Base-by-base conservation (phyloP, 768 basidiomycete species). In the Mycena chlorophos region DNA sequence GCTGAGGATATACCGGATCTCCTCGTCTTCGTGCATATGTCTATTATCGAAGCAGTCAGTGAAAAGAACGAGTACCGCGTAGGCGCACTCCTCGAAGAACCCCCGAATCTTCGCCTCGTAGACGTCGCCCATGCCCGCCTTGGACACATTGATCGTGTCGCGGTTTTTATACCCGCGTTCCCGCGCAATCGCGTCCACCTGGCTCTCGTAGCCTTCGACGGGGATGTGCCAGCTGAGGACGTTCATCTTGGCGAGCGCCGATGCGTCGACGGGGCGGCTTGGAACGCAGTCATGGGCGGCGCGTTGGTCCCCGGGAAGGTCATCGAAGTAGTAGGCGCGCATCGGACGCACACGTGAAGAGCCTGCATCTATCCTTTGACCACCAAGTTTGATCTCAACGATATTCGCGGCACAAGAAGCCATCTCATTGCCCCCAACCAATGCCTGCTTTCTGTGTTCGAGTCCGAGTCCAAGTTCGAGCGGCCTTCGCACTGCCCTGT, bases 101-200 rank as follows among this genome's bases (percentile, higher is more conserved):
- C 48, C 31, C 31, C 17, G 10, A 17, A 34, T 34, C 31, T 34
- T 34, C 17, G 8, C 31, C 10, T 34, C 31, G 31, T 49, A 23
- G 25, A 55, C 31, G 16, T 49, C 54, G 16, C 48, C 54, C 26
- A 55, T 27, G 25, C 48, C 47, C 28, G 49, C 54, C 37, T 42
- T 34, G 8, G 54, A 55, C 3, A 55, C 49, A 26, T 26, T 25
- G 27, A 55, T 50, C 14, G 40, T 39, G 29, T 55, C 54, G 47
- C 49, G 54, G 20, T 55, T 49, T 27, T 55, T 49, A 48, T 40
- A 55, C 16, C 48, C 47, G 12, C 49, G 47, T 20, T 55, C 43
- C 27, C 23, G 28, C 17, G 54, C 54, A 3, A 55, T 30, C 16
- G 48, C 34, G 26, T 48, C 37, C 3, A 52, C 51, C 27, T 39